Percentiles rank a stretch among this genome's conserved stretches.
Conservation (phyloP, 176 grass and related monocot species). For the Neostapfia colusana region DNA sequence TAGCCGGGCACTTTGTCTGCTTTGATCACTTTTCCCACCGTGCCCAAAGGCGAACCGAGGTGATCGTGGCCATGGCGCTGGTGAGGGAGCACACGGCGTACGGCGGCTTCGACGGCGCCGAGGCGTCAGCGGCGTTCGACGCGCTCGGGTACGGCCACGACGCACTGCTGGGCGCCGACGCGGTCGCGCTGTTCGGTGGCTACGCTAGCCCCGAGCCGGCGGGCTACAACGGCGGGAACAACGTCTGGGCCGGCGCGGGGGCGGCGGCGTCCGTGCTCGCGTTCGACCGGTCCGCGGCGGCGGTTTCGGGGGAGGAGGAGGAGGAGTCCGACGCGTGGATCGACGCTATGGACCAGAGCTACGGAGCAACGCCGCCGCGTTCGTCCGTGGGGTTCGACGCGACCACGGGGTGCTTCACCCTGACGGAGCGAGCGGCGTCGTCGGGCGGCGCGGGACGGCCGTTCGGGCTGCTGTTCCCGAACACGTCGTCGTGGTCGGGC, state of each 20-base stretch:
- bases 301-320: not conserved
- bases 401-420: constrained; percentile 34
- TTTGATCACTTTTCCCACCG: not conserved
- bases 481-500: not conserved
- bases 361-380: not conserved
- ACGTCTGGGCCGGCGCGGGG: constrained; percentile 19
- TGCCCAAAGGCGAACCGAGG: not conserved
- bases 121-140: constrained; percentile 33
- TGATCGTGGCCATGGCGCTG: constrained; percentile 36
- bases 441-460: constrained; percentile 5
- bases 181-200: constrained; percentile 6
- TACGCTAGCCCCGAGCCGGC: not conserved
- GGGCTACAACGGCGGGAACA: not conserved
- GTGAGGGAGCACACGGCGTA: constrained; percentile 40
- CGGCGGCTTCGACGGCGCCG: constrained; percentile 21
- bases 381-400: constrained; percentile 35
- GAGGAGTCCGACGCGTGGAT: constrained; percentile 60
- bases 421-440: constrained; percentile 19
- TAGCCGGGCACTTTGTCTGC: not conserved
- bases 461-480: constrained; percentile 45
- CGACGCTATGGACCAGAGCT: constrained; percentile 55
- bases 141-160: constrained; percentile 27
- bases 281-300: constrained; percentile 39
- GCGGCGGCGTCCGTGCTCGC: constrained; percentile 46
- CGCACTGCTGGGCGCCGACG: constrained; percentile 21